phyloP scores from a whole-genome alignment of 441 rosid genomes.

The Melastoma candidum region DNA sequence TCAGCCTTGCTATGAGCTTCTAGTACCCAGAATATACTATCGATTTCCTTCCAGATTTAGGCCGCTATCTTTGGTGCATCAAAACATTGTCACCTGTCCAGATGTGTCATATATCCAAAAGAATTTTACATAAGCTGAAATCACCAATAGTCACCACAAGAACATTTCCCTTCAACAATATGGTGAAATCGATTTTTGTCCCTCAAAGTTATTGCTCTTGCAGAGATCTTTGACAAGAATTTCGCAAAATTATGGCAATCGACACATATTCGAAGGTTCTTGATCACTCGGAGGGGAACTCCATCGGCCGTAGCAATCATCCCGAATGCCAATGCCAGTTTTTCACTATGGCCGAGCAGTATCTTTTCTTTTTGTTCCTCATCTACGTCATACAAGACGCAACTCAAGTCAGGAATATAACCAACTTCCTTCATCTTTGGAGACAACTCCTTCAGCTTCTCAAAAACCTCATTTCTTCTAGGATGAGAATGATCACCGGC shows the following conservation, averaged over 20 bases:
- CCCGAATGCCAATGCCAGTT: slow-evolving; percentile 68
- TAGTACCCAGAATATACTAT: no score
- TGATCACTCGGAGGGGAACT: slow-evolving; percentile 52
- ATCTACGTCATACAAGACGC: slow-evolving; percentile 72
- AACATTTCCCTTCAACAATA: slow-evolving; percentile 47
- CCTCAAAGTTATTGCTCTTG: slow-evolving; percentile 47
- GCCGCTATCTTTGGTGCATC: no score
- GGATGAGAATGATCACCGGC: slow-evolving; percentile 37
- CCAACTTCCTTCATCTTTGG: slow-evolving; percentile 64
- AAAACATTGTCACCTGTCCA: no score
- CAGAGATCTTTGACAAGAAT: slow-evolving; percentile 43
- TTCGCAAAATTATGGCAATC: slow-evolving; percentile 87
- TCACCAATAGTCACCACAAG: slow-evolving; percentile 83
- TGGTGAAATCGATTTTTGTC: slow-evolving; percentile 75
- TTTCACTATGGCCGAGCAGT: slow-evolving; percentile 74
- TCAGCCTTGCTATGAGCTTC: no score
- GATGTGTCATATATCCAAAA: no score
- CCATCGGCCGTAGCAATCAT: slow-evolving; percentile 39
- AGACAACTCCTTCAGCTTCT: slow-evolving; percentile 41
- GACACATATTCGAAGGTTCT: slow-evolving; percentile 74
- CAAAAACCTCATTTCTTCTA: slow-evolving; percentile 52
- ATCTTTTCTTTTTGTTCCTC: slow-evolving; percentile 88
- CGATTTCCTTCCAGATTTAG: no score
- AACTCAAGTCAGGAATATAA: slow-evolving; percentile 64
- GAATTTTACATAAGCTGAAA: not conserved